phyloP scores from a whole-genome alignment of 1,139 yeast species.

The Kluyveromyces sp. region DNA sequence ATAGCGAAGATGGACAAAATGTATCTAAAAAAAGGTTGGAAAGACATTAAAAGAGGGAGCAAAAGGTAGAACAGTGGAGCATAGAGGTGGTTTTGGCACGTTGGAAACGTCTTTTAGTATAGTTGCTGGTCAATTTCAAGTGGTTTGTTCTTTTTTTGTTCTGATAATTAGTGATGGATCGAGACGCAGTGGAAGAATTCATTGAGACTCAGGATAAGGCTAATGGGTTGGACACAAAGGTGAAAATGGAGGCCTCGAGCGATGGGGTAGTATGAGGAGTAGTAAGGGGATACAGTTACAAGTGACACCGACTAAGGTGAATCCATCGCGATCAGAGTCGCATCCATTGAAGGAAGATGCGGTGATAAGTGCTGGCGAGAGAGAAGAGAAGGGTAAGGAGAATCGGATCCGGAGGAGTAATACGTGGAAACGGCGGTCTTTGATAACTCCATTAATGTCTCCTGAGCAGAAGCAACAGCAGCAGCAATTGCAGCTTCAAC shows the following conservation, averaged over 20 bases:
- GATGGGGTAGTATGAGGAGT: not conserved
- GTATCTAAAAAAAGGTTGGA: no score
- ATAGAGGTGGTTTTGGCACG: no score
- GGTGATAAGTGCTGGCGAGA: not conserved
- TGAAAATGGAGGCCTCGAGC: not conserved
- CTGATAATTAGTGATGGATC: not conserved
- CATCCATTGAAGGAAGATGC: conserved; percentile 8
- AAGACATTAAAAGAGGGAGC: no score
- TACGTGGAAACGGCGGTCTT: conserved; percentile 22
- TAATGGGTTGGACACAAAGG: not conserved
- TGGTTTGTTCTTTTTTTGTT: not conserved
- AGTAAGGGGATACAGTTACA: conserved; percentile 4
- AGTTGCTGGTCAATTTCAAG: no score
- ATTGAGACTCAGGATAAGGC: conserved; percentile 1
- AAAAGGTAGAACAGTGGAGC: no score
- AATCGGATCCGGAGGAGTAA: conserved; percentile 8
- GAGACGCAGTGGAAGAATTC: conserved; percentile 3
- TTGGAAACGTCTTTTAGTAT: no score
- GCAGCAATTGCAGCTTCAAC: not conserved
- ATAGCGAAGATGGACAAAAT: no score
- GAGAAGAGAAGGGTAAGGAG: not conserved
- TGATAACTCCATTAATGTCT: conserved; percentile 27
- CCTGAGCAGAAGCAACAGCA: conserved; percentile 8
- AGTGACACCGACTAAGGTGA: conserved; percentile 5
- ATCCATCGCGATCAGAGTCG: not conserved